Evolutionary conservation across 371 early-diverging fungal genomes (phyloP), one percentile per base, ranked within the genome.

Genomic region (Mortierella polycephala): DNA sequence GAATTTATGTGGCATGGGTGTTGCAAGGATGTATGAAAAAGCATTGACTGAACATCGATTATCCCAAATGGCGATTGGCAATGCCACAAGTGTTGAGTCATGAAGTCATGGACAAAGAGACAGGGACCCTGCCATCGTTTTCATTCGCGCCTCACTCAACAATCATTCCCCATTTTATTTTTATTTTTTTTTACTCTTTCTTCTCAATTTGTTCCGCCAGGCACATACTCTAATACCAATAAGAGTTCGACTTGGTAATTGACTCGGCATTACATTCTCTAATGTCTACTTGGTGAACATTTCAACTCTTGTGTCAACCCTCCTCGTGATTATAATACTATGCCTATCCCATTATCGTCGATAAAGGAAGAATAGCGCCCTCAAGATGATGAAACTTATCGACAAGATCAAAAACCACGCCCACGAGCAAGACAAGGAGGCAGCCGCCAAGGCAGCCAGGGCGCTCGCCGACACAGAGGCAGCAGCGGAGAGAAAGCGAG

Each of bases 381-480:
- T 41, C 62, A 72, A 62, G 50, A 79, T 79, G 72, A 79, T 65
- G 73, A 71, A 79, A 20, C 64, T 79, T 41, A 61, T 79, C 45
- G 79, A 79, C 54, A 79, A 79, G 61, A 71, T 79, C 62, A 71
- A 72, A 58, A 64, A 79, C 56, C 79, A 79, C 49, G 72, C 62
- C n/a, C 58, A 71, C 7, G 68, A 68, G 12, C 18, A 69, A 23
- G 70, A 75, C 51, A 64, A 71, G 51, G 66, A 54, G 4, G 64
- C 61, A 23, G 60, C 67, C 37, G 69, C 64, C n/a, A 55, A 66
- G 57, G 72, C 72, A 14, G 58, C 44, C 18, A 45, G 57, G 30
- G 30, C 49, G 2, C 57, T 57, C 12, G 61, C 72, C 20, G 74
- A 64, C 14, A 59, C 68, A 12, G 62, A 54, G n/a, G 73, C 69